Evolutionary conservation across 2,329 filamentous ascomycete species (phyloP).

Genomic region (Bipolaris gigantea): DNA sequence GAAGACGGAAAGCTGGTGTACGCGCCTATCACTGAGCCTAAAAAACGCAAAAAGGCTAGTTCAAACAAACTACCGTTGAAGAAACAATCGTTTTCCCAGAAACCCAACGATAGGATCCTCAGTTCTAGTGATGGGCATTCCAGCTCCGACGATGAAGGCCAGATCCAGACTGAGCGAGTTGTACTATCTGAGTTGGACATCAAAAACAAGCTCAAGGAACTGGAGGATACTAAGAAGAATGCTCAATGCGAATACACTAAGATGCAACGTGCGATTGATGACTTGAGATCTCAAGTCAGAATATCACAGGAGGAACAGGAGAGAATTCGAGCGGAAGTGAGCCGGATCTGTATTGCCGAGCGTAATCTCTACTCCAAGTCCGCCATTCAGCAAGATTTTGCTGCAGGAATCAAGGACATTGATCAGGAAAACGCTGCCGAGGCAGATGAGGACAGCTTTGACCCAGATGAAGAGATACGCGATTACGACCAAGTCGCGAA

Average conservation of each 20-base stretch:
- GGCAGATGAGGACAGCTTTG: slow-evolving; percentile 58
- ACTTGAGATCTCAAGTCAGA: slow-evolving; percentile 32
- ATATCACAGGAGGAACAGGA: slow-evolving; percentile 35
- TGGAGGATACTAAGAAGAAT: slow-evolving; percentile 50
- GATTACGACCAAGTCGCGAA: slow-evolving; percentile 62
- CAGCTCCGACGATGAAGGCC: slow-evolving; percentile 25
- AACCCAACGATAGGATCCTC: slow-evolving; percentile 1
- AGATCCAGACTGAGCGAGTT: slow-evolving; percentile 23
- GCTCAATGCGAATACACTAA: slow-evolving; percentile 37
- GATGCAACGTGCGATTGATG: slow-evolving; percentile 36
- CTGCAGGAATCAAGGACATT: slow-evolving; percentile 61
- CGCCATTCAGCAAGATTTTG: slow-evolving; percentile 62
- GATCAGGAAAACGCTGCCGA: slow-evolving; percentile 59
- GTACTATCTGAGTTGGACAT: slow-evolving; percentile 49
- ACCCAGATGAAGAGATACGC: slow-evolving; percentile 57
- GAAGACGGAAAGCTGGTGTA: slow-evolving; percentile 50
- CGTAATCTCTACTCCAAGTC: slow-evolving; percentile 60
- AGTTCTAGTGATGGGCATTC: slow-evolving; percentile 28
- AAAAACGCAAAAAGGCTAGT: slow-evolving; percentile 49
- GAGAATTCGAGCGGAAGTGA: slow-evolving; percentile 41
- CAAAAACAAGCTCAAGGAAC: slow-evolving; percentile 48
- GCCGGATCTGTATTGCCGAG: slow-evolving; percentile 54
- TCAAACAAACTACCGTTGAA: not conserved
- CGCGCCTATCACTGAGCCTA: slow-evolving; percentile 32
- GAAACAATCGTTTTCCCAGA: not conserved